Conservation (phyloP, 106 monocot species). For the Dendrobium officinale region DNA sequence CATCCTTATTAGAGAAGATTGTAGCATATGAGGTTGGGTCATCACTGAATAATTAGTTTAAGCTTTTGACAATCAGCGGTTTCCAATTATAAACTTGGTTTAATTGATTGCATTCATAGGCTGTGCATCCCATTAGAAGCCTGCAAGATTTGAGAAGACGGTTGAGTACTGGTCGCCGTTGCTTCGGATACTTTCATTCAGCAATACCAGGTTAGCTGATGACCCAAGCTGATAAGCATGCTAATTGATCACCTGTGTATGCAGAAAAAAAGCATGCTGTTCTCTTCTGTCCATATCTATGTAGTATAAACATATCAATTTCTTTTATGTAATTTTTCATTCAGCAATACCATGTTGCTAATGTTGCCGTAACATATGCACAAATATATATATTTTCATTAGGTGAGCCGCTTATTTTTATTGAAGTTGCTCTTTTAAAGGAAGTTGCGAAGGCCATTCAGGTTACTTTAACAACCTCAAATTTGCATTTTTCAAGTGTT, state of each 20-base stretch:
- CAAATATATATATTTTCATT: not conserved
- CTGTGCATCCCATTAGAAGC: slow-evolving; percentile 85
- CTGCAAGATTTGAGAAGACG: slow-evolving; percentile 80
- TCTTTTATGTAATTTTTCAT: not conserved
- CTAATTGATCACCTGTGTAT: not conserved
- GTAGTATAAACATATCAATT: not conserved
- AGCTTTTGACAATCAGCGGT: not conserved
- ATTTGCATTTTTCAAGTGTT: not conserved
- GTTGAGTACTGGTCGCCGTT: slow-evolving; percentile 64
- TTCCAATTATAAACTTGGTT: not conserved
- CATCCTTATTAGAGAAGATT: slow-evolving; percentile 85
- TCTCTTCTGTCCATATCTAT: not conserved
- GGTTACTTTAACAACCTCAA: slow-evolving; percentile 20
- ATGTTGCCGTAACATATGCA: not conserved
- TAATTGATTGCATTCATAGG: slow-evolving; percentile 33
- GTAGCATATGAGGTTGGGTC: slow-evolving; percentile 67
- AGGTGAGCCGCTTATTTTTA: slow-evolving; percentile 91
- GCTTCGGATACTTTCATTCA: slow-evolving; percentile 89
- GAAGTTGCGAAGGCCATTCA: slow-evolving; percentile 65
- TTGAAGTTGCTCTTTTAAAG: slow-evolving; percentile 87
- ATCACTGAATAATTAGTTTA: not conserved
- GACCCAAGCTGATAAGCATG: not conserved
- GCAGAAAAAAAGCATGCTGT: not conserved
- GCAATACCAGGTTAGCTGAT: slow-evolving; percentile 66
- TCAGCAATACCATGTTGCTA: not conserved